Conservation (phyloP, 2,329 filamentous ascomycete genomes). For the Trichoderma hamatum region DNA sequence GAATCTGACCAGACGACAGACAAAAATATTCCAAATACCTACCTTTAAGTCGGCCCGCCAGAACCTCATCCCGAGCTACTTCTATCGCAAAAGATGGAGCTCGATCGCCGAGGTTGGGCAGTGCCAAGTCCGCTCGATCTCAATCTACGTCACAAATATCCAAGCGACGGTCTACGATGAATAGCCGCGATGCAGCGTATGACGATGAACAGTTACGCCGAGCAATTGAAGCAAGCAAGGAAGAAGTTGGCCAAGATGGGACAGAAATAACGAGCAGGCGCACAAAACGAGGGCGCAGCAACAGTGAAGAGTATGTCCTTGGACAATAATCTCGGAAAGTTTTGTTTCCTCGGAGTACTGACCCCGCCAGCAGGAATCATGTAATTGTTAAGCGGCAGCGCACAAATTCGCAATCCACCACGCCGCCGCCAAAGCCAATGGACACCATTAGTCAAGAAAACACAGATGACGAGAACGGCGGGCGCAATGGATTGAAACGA, state of each 20-base stretch:
- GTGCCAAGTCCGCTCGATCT: constrained; percentile 59
- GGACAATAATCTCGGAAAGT: neutral
- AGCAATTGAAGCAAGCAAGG: constrained; percentile 94
- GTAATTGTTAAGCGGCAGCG: constrained; percentile 78
- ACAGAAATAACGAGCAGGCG: constrained; percentile 62
- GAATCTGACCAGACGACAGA: constrained; percentile 41
- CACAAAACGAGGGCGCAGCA: constrained; percentile 82
- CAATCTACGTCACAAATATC: constrained; percentile 59
- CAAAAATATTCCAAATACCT: constrained; percentile 70
- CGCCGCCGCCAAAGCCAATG: constrained; percentile 52
- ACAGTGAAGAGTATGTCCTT: constrained; percentile 84
- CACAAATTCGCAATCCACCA: constrained; percentile 74
- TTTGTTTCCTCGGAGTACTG: neutral
- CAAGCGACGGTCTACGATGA: constrained; percentile 95
- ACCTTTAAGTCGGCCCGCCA: constrained; percentile 60
- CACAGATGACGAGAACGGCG: constrained; percentile 69
- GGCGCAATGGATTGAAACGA: constrained; percentile 60
- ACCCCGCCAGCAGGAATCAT: constrained; percentile 61
- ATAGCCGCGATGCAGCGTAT: constrained; percentile 91
- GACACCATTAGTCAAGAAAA: constrained; percentile 60
- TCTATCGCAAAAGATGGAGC: constrained; percentile 67
- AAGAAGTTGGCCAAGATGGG: constrained; percentile 62
- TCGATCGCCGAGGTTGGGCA: constrained; percentile 57
- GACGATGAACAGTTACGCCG: constrained; percentile 88
- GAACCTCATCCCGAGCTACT: constrained; percentile 61